A percentile compares a stretch with the other conserved stretches of the same genome.
phyloP scores from a whole-genome alignment of 495 filamentous ascomycete genomes.

The Friedmanniomyces endolithicus region DNA sequence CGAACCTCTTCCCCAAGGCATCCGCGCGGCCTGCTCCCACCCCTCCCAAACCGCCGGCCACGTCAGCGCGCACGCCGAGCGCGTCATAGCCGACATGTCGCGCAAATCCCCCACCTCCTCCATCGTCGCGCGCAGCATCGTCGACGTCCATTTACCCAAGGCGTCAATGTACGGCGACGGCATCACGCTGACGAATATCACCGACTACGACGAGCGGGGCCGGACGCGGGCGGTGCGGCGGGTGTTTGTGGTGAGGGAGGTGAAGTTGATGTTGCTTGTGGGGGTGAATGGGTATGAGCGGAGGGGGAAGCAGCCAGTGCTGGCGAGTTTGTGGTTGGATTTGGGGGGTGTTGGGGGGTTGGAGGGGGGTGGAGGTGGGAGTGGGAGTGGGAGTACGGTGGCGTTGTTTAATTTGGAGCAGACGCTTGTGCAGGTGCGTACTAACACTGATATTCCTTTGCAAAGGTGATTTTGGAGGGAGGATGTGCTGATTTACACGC shows the following conservation, averaged over 20 bases:
- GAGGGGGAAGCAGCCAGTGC: slow-evolving; percentile 43
- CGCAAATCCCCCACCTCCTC: slow-evolving; percentile 2
- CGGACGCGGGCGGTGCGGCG: slow-evolving; percentile 9
- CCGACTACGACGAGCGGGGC: neutral
- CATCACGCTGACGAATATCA: slow-evolving; percentile 4
- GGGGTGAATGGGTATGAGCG: slow-evolving; percentile 51
- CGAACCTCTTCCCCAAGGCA: slow-evolving; percentile 29
- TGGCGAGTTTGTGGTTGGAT: slow-evolving; percentile 40
- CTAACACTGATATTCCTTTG: too few species aligned
- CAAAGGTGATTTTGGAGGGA: too few species aligned
- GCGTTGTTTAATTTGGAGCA: slow-evolving; percentile 33
- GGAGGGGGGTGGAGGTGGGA: neutral
- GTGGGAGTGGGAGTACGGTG: neutral
- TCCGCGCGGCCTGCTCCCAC: slow-evolving; percentile 19
- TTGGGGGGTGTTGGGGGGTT: neutral
- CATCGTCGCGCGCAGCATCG: slow-evolving; percentile 1
- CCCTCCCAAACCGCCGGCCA: neutral
- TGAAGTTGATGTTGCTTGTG: slow-evolving; percentile 46
- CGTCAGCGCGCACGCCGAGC: neutral
- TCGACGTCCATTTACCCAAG: slow-evolving; percentile 26
- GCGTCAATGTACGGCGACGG: slow-evolving; percentile 28
- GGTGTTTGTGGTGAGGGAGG: slow-evolving; percentile 26
- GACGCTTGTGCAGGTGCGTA: slow-evolving; percentile 39
- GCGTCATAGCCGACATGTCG: neutral
- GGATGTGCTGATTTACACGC: too few species aligned